A percentile compares a stretch with the other conserved stretches of the same genome.
phyloP scores from a whole-genome alignment of 345 rosid genomes.

The Salix viminalis region DNA sequence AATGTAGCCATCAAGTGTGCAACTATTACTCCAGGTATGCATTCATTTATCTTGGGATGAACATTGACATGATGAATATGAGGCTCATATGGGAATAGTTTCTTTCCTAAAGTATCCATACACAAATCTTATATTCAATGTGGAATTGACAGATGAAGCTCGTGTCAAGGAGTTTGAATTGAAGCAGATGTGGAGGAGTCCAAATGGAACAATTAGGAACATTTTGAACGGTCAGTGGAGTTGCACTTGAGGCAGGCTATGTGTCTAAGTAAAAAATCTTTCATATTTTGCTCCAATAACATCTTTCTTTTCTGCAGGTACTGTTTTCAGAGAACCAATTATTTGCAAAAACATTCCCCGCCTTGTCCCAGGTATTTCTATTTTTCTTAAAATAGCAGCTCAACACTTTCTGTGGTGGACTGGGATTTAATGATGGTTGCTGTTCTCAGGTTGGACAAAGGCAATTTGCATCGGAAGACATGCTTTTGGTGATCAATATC shows the following conservation, averaged over 20 bases:
- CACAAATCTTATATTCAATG: slow-evolving; percentile 9
- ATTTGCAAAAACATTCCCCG: slow-evolving; percentile 87
- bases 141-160: slow-evolving; percentile 65
- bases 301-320: slow-evolving; percentile 44
- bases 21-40: slow-evolving; percentile 17
- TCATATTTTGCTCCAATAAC: neutral
- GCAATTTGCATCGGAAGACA: slow-evolving; percentile 99
- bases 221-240: slow-evolving; percentile 72
- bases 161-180: slow-evolving; percentile 79
- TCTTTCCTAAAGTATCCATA: neutral
- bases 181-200: slow-evolving; percentile 98
- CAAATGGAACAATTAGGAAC: slow-evolving; percentile 94
- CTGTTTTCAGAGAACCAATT: slow-evolving; percentile 97
- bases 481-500: slow-evolving; percentile 97
- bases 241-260: neutral
- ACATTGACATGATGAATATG: neutral
- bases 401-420: neutral
- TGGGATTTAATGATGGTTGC: neutral
- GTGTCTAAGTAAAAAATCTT: no score
- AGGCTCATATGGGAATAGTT: neutral
- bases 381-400: neutral
- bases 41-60: neutral
- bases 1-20: slow-evolving; percentile 25
- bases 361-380: slow-evolving; percentile 68
- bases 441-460: slow-evolving; percentile 77